Evolutionary conservation across 805 yeast genomes (phyloP), one percentile per base, ranked within the genome.

Genomic region (Lipomyces yamanashiensis): DNA sequence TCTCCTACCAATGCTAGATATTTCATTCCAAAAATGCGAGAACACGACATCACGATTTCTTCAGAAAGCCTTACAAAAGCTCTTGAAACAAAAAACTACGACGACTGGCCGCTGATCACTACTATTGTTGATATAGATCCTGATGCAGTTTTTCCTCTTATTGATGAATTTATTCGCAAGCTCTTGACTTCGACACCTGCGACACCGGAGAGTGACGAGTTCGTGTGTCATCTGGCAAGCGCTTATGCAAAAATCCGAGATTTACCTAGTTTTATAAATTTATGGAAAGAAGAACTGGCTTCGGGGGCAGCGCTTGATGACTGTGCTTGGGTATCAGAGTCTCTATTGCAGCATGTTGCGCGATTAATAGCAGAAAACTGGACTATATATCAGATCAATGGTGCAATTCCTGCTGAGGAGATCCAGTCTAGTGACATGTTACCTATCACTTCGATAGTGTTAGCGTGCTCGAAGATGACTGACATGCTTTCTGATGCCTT

Each of bases 101-200:
- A 34, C 12, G 61, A 63, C 28, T 66, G 69, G 69, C 40, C n/a
- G 7, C 54, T 66, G 7, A 60, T 56, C 4, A 47, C 57, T n/a
- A 19, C 48, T n/a, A 37, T 66, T 23, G 39, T 63, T 12, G 65
- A 63, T 36, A 37, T 19, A 4, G 69, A 63, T 52, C 34, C 58
- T 10, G 64, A 63, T 37, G 62, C 69, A 7, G 56, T 66, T 13
- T 54, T 66, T 15, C 62, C 62, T 7, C 12, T 39, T 13, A 52
- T 53, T 6, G 59, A 63, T 15, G 13, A 21, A n/a, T 17, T 60
- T 17, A 19, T 61, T n/a, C 44, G 19, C 15, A 23, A 58, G 6
- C 34, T 21, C 23, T 34, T 57, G 23, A 36, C 45, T n/a, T 19
- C 19, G 8, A 23, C 45, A 7, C 19, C 40, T 7, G 41, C 13